Evolutionary conservation across 2,329 filamentous ascomycete species (phyloP).

Genomic region (Cladorrhinum sp.): DNA sequence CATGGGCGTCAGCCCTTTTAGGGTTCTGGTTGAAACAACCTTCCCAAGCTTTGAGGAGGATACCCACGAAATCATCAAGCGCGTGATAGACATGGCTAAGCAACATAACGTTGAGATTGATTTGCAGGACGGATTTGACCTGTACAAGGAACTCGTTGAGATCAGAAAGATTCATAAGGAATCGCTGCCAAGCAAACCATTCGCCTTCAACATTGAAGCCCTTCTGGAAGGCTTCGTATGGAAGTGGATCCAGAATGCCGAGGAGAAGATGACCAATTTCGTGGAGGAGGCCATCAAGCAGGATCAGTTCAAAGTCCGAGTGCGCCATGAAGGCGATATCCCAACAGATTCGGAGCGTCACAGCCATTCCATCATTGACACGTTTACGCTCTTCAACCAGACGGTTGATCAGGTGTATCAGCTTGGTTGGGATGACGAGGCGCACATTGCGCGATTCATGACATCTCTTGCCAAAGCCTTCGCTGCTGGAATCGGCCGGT

Average conservation of each 20-base stretch:
- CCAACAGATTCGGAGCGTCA: constrained; percentile 79
- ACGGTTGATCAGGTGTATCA: constrained; percentile 81
- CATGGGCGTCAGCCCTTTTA: constrained; percentile 66
- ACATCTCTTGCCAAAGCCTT: constrained; percentile 85
- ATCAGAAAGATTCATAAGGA: constrained; percentile 78
- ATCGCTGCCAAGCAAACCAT: constrained; percentile 68
- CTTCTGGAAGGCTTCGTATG: constrained; percentile 89
- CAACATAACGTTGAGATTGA: constrained; percentile 71
- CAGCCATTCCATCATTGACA: constrained; percentile 88
- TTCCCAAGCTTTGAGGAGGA: constrained; percentile 90
- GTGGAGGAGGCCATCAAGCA: constrained; percentile 89
- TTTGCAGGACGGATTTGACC: constrained; percentile 87
- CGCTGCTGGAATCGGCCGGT: constrained; percentile 75
- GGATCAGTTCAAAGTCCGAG: constrained; percentile 77
- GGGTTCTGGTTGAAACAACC: constrained; percentile 75
- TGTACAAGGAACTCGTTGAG: constrained; percentile 85
- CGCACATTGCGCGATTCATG: constrained; percentile 96
- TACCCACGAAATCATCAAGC: constrained; percentile 76
- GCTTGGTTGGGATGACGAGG: constrained; percentile 87
- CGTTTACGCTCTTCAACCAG: constrained; percentile 92
- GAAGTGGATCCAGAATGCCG: constrained; percentile 85
- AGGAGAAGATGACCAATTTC: constrained; percentile 75
- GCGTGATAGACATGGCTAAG: constrained; percentile 72
- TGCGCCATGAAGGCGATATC: constrained; percentile 58
- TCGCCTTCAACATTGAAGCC: constrained; percentile 84